Percentiles rank a stretch among this genome's conserved stretches.
These are phyloP conservation scores for Arachis hypogaea DNA, from an alignment of 306 rosid species.

Conservation along the genomic window DNA sequence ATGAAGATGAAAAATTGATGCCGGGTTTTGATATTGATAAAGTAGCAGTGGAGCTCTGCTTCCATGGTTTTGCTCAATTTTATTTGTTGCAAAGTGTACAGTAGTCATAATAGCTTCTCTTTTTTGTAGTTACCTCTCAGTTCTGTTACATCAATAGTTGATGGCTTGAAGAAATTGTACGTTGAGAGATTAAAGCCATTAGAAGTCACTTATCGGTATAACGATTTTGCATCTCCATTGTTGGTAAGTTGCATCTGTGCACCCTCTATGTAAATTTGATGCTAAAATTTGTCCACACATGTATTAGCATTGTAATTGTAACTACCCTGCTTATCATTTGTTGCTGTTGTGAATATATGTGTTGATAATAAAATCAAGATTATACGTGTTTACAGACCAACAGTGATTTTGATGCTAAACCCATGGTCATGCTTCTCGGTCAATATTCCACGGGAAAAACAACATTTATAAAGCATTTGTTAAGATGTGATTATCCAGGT, in stretches of 20 bases:
- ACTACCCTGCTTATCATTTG: constrained; percentile 11
- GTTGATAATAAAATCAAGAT: constrained; percentile 22
- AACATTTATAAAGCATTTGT: constrained; percentile 87
- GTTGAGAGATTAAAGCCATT: constrained; percentile 80
- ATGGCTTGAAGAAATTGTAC: constrained; percentile 86
- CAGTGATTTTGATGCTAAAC: constrained; percentile 97
- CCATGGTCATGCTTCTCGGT: constrained; percentile 97
- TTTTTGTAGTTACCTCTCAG: constrained; percentile 59
- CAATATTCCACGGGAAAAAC: constrained; percentile 99
- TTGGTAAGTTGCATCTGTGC: constrained; percentile 62
- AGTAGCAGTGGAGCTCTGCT: constrained; percentile 3
- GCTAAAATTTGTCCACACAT: constrained; percentile 3
- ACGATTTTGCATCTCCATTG: constrained; percentile 79
- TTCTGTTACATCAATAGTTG: constrained; percentile 82
- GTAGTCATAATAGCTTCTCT: constrained; percentile 22
- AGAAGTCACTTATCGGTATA: constrained; percentile 74
- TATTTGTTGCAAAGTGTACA: constrained; percentile 25
- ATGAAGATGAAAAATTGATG: constrained; percentile 5
- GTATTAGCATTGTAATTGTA: constrained; percentile 6
- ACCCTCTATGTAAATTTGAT: constrained; percentile 6
- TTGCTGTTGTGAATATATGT: neutral
- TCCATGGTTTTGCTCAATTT: constrained; percentile 1
- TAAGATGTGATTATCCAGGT: constrained; percentile 89
- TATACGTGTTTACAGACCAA: constrained; percentile 55
- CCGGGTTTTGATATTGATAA: neutral